Evolutionary conservation across 164 flowering plant genomes (phyloP).

Genomic region (Tetracentron sinense): DNA sequence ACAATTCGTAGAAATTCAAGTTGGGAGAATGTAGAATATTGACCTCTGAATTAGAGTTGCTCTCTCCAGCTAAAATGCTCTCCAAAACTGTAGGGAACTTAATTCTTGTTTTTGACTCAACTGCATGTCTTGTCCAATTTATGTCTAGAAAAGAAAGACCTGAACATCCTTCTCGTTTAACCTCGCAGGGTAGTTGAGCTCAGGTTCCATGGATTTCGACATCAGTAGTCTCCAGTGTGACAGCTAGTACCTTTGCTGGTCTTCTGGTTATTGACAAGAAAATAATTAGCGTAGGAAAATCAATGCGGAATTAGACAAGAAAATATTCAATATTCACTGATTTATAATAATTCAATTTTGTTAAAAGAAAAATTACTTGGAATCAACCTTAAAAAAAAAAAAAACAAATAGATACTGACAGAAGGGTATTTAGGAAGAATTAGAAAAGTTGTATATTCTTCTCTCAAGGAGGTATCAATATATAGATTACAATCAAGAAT

Average conservation of each 20-base stretch:
- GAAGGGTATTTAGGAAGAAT: no score
- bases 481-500: no score
- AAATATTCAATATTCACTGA: no score
- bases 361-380: no score
- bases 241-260: constrained; percentile 41
- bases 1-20: neutral
- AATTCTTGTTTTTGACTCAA: constrained; percentile 86
- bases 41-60: constrained; percentile 58
- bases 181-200: constrained; percentile 46
- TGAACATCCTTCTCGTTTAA: constrained; percentile 39
- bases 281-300: neutral
- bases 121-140: constrained; percentile 41
- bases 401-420: no score
- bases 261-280: constrained; percentile 31
- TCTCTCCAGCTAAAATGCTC: constrained; percentile 32
- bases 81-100: constrained; percentile 69
- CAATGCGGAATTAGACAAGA: neutral
- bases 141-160: constrained; percentile 41
- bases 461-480: no score
- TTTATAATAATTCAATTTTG: no score
- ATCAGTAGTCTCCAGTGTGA: constrained; percentile 43
- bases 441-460: no score
- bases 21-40: neutral
- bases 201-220: constrained; percentile 32
- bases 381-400: no score